Percentiles rank a stretch among this genome's conserved stretches.
These are phyloP conservation scores for Pythium monospermum DNA, from an alignment of 352 stramenopile species.

Conservation along the genomic window DNA sequence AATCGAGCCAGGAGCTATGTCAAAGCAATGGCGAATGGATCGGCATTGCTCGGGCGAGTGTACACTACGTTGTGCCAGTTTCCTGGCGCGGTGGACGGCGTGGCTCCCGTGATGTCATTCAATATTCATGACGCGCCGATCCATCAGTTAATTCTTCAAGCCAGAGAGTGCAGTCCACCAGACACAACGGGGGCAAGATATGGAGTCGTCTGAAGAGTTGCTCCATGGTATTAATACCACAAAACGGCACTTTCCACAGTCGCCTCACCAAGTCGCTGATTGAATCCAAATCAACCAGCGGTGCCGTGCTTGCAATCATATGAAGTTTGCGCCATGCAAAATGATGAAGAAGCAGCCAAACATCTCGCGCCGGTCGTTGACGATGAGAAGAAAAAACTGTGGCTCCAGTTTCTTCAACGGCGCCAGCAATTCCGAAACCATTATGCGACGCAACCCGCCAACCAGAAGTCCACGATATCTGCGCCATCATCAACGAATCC, in stretches of 20 bases:
- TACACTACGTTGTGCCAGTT: constrained; percentile 29
- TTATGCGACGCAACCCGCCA: constrained; percentile 2
- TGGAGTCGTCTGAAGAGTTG: constrained; percentile 4
- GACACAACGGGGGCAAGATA: constrained; percentile 29
- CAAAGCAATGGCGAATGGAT: constrained; percentile 34
- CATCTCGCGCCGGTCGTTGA: neutral
- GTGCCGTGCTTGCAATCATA: no score
- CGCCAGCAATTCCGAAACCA: neutral
- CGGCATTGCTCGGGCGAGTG: constrained; percentile 39
- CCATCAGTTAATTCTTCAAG: constrained; percentile 33
- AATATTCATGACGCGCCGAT: constrained; percentile 34
- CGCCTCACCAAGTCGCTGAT: neutral
- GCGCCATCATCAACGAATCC: no score
- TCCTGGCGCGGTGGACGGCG: constrained; percentile 34
- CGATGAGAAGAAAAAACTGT: neutral
- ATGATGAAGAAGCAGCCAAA: neutral
- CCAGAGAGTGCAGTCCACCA: constrained; percentile 16
- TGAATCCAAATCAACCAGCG: no score
- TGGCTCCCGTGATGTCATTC: constrained; percentile 28
- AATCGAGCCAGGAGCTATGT: constrained; percentile 55
- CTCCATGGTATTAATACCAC: neutral
- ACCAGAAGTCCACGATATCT: neutral
- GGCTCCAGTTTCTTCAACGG: neutral
- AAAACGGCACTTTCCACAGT: no score
- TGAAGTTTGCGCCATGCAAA: no score